Conservation (phyloP, 169 alveolate genomes). For the Plasmodium cynomolgi region DNA sequence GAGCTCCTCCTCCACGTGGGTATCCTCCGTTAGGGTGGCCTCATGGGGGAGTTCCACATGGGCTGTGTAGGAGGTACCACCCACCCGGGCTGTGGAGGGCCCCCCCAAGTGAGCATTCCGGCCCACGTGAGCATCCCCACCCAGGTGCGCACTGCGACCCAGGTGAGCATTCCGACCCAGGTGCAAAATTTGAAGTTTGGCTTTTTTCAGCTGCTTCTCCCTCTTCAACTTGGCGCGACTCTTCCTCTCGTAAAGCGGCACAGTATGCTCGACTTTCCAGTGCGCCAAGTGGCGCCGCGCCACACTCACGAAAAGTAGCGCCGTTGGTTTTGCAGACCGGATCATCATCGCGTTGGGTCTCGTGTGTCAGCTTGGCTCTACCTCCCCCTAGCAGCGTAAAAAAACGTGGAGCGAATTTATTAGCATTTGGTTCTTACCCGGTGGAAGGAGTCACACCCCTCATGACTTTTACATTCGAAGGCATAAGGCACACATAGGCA, state of each 20-base stretch:
- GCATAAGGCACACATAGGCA: not conserved
- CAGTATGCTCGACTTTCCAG: constrained; percentile 2
- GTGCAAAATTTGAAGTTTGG: constrained; percentile 12
- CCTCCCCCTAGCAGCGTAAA: not conserved
- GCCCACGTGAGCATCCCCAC: not conserved
- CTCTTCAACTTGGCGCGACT: constrained; percentile 62
- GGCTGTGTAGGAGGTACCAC: not conserved
- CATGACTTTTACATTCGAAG: not conserved
- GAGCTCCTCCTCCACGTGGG: not conserved
- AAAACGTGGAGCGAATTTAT: not conserved
- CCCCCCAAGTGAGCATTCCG: not conserved
- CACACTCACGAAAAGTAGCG: not conserved
- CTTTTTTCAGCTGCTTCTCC: constrained; percentile 11
- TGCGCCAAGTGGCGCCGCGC: not conserved
- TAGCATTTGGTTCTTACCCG: not conserved
- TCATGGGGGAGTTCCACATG: not conserved
- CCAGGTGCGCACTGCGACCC: not conserved
- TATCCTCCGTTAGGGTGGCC: not conserved
- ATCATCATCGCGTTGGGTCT: not conserved
- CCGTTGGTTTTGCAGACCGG: not conserved
- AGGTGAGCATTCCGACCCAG: not conserved
- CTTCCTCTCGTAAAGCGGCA: constrained; percentile 70
- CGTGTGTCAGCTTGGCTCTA: not conserved
- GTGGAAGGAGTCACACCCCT: not conserved
- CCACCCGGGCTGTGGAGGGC: not conserved